Percentiles rank a stretch among this genome's conserved stretches.
phyloP scores from a whole-genome alignment of 768 basidiomycete genomes.

The Tylopilus vinaceipallidus region DNA sequence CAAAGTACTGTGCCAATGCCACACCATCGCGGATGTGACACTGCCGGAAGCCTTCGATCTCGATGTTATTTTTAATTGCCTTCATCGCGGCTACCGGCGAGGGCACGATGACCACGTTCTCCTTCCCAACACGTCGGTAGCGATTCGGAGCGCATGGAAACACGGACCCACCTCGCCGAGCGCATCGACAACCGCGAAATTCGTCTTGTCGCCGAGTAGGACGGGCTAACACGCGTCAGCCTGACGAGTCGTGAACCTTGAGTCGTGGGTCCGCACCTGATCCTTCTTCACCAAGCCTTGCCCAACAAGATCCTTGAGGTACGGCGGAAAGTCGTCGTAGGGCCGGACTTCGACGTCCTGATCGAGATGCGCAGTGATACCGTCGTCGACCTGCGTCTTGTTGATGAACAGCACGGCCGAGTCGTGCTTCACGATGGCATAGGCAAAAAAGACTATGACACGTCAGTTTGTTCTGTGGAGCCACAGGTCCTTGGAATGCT shows the following conservation, averaged over 20 bases:
- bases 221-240: conserved; percentile 51
- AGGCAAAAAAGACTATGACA: conserved; percentile 81
- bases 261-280: conserved; percentile 21
- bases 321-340: conserved; percentile 66
- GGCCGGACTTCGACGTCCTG: conserved; percentile 60
- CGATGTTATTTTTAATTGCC: conserved; percentile 74
- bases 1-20: conserved; percentile 85
- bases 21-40: conserved; percentile 88
- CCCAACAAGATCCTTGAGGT: conserved; percentile 51
- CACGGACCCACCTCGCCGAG: conserved; percentile 56
- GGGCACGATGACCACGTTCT: conserved; percentile 55
- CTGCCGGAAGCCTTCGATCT: conserved; percentile 87
- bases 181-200: conserved; percentile 77
- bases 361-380: conserved; percentile 48
- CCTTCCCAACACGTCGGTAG: conserved; percentile 34
- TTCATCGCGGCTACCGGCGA: conserved; percentile 82
- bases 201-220: conserved; percentile 73
- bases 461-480: not conserved
- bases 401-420: conserved; percentile 69
- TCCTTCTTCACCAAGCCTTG: conserved; percentile 35
- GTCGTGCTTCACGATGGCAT: conserved; percentile 71
- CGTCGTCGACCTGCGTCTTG: conserved; percentile 41
- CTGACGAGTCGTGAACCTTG: not conserved
- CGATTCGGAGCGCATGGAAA: not conserved
- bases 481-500: not conserved